phyloP scores from a whole-genome alignment of 2,329 filamentous ascomycete species.

The Botrytis squamosa region DNA sequence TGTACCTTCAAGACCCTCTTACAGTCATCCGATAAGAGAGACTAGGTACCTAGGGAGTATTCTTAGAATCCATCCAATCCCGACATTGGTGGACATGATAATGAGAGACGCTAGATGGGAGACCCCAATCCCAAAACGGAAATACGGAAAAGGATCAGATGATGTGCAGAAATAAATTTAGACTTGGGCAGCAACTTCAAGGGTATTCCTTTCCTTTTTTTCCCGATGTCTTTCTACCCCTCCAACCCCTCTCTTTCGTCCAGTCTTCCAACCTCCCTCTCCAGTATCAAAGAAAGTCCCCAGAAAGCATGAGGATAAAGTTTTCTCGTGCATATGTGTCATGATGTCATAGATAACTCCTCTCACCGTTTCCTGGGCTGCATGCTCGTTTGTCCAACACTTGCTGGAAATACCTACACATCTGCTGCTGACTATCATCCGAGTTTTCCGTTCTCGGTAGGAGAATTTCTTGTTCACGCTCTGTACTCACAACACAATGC shows the following conservation, averaged over 20 bases:
- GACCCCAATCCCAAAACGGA: background rate
- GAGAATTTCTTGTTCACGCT: background rate
- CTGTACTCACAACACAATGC: background rate
- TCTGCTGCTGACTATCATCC: background rate
- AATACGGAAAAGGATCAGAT: background rate
- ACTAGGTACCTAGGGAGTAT: background rate
- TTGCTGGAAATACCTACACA: background rate
- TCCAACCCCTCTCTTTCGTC: background rate
- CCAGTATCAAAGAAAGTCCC: background rate
- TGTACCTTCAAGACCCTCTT: background rate
- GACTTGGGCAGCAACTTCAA: background rate
- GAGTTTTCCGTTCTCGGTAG: background rate
- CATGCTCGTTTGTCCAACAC: background rate
- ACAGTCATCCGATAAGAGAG: background rate
- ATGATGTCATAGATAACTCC: background rate
- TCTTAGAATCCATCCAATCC: background rate
- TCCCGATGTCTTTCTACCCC: background rate
- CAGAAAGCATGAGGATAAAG: background rate
- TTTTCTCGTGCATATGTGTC: background rate
- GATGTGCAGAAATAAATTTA: slow-evolving; percentile 3
- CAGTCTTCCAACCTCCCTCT: background rate
- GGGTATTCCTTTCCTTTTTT: background rate
- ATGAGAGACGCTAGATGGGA: background rate
- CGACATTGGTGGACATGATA: background rate
- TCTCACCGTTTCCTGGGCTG: background rate